Evolutionary conservation across 257 asterid genomes (phyloP), one percentile per base, ranked within the genome.

Genomic region (Perilla frutescens): DNA sequence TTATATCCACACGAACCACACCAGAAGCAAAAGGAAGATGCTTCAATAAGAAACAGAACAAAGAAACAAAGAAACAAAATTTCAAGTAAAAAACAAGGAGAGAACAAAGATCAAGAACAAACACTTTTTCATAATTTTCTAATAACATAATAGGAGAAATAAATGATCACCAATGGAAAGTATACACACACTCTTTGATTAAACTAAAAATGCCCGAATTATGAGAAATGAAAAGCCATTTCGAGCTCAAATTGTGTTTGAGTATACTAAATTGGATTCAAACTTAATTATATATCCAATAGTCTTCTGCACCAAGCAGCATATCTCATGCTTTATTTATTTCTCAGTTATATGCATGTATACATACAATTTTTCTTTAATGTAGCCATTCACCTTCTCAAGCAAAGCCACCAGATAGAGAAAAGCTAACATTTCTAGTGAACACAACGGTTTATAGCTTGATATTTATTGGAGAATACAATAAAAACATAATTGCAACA

Each of bases 271-370:
- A 36, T 20, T 15, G 45, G 37, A 45, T 48, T 39, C 26, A 14
- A 63, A 62, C 44, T 51, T 14, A 31, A 57, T 5, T 70, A 13
- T 37, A 32, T 12, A 29, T 43, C 49, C 53, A 62, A 32, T 9
- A 20, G 67, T 37, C 66, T 47, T 67, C 6, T 56, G 32, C 43
- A 37, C 40, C 61, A 62, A 40, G 56, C 20, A 29, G 14, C 60
- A 62, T 53, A 50, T 49, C 40, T 60, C 36, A 37, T 7, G 29
- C 8, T 56, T 54, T 34, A 57, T 66, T 48, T 49, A 40, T 57
- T 51, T 61, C 57, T 53, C 61, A 76, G 32, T 54, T 68, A 73
- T 49, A 68, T 61, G 65, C 7, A 26, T 69, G 51, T 49, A 5
- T 65, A 43, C 15, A 14, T 12, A 45, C 56, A 60, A 74, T 43